phyloP scores from a whole-genome alignment of 2,329 filamentous ascomycete species.

The Elsinoe fawcettii region DNA sequence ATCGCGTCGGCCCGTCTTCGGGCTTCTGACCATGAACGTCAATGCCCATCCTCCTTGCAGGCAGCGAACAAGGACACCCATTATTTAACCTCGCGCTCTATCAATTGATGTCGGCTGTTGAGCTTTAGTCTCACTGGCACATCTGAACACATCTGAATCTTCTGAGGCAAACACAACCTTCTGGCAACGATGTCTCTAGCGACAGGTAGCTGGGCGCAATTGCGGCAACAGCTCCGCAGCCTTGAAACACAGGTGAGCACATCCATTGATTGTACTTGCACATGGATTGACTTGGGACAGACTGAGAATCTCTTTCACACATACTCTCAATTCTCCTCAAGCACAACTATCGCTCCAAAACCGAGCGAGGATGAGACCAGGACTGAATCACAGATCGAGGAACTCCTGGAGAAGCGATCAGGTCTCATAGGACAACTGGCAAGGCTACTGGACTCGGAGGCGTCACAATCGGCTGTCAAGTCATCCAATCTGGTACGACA shows the following conservation, averaged over 20 bases:
- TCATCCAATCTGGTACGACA: constrained; percentile 91
- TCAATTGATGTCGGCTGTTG: not conserved
- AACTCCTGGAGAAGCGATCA: constrained; percentile 81
- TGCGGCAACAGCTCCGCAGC: constrained; percentile 82
- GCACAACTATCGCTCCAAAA: constrained; percentile 69
- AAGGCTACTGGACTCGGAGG: constrained; percentile 88
- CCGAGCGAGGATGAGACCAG: constrained; percentile 76
- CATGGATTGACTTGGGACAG: constrained; percentile 38
- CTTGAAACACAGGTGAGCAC: constrained; percentile 75
- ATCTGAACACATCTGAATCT: too few relatives aligned
- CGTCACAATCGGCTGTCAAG: constrained; percentile 87
- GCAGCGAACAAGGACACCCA: not conserved
- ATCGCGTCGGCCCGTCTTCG: constrained; percentile 11
- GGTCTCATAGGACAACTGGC: constrained; percentile 70
- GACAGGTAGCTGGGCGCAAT: constrained; percentile 67
- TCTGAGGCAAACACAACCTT: too few relatives aligned
- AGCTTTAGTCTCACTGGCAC: not conserved
- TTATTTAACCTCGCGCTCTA: not conserved
- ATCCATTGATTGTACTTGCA: not conserved
- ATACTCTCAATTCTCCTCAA: constrained; percentile 85
- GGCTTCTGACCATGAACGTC: not conserved
- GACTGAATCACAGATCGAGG: constrained; percentile 73
- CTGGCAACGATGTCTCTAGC: constrained; percentile 7
- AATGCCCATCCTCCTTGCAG: not conserved
- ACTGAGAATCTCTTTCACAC: constrained; percentile 75